A percentile compares a stretch with the other conserved stretches of the same genome.
These are phyloP conservation scores for Straminergon stramineum DNA, from an alignment of 225 moss, liverwort and hornwort genomes.

Conservation along the genomic window DNA sequence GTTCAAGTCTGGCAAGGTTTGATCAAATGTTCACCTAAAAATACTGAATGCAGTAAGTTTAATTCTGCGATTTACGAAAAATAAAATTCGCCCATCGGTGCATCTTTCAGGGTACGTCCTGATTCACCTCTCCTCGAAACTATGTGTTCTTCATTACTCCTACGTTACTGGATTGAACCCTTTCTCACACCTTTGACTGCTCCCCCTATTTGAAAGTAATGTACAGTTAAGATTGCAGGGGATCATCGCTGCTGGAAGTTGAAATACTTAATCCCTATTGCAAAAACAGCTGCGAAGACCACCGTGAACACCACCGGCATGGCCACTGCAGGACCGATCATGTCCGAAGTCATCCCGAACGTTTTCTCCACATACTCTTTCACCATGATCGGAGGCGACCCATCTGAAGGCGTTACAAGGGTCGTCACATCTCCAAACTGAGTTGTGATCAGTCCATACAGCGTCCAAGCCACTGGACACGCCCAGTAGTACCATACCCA, in stretches of 20 bases:
- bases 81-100: not conserved
- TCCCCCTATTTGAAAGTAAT: slow-evolving; percentile 1
- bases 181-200: not conserved
- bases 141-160: not conserved
- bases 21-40: not conserved
- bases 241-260: slow-evolving; percentile 48
- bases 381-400: slow-evolving; percentile 32
- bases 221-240: not conserved
- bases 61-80: not conserved
- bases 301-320: slow-evolving; percentile 56
- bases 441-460: slow-evolving; percentile 42
- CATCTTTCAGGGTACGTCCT: slow-evolving; percentile 5
- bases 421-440: slow-evolving; percentile 45
- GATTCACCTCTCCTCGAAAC: not conserved
- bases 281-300: slow-evolving; percentile 37
- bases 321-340: slow-evolving; percentile 29
- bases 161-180: not conserved
- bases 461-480: slow-evolving; percentile 54
- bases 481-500: slow-evolving; percentile 62
- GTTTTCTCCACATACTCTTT: slow-evolving; percentile 37
- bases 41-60: not conserved
- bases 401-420: slow-evolving; percentile 20
- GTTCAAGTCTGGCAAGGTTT: not conserved
- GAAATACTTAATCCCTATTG: slow-evolving; percentile 47
- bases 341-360: slow-evolving; percentile 35